These are phyloP conservation scores for Gloeopeniophorella convolvens DNA, from an alignment of 768 basidiomycete species.

Conservation along the genomic window DNA sequence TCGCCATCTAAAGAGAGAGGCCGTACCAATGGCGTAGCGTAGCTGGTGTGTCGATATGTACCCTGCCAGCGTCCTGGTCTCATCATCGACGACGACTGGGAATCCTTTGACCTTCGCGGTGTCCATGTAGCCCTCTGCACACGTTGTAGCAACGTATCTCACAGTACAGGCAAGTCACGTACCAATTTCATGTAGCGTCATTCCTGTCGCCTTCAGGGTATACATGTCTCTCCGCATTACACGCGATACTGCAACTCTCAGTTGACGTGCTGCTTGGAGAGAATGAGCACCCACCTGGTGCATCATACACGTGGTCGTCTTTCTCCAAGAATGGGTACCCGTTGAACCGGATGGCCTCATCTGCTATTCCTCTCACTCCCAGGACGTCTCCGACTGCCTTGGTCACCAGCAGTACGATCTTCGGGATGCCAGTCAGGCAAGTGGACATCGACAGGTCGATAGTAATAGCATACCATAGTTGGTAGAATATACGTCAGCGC, in stretches of 20 bases:
- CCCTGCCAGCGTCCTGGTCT: slow-evolving; percentile 60
- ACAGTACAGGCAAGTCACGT: slow-evolving; percentile 24
- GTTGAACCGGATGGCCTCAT: slow-evolving; percentile 95
- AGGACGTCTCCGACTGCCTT: slow-evolving; percentile 96
- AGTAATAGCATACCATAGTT: slow-evolving; percentile 68
- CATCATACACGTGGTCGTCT: slow-evolving; percentile 87
- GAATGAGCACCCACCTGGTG: slow-evolving; percentile 56
- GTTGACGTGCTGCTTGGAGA: background rate
- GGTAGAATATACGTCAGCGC: slow-evolving; percentile 96
- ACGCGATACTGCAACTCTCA: slow-evolving; percentile 54
- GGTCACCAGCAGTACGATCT: slow-evolving; percentile 96
- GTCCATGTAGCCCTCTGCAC: slow-evolving; percentile 60
- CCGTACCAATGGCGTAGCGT: slow-evolving; percentile 74
- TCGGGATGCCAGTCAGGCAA: slow-evolving; percentile 6
- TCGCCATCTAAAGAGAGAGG: background rate
- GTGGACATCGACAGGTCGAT: slow-evolving; percentile 15
- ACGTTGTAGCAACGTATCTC: background rate
- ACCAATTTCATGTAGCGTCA: slow-evolving; percentile 79
- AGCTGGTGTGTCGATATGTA: slow-evolving; percentile 87
- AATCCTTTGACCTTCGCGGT: slow-evolving; percentile 83
- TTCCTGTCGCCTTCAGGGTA: slow-evolving; percentile 65
- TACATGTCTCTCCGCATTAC: slow-evolving; percentile 85
- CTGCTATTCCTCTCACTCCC: slow-evolving; percentile 90
- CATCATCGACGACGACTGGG: slow-evolving; percentile 70
- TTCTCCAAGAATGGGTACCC: slow-evolving; percentile 97